phyloP scores from a whole-genome alignment of 2,329 filamentous ascomycete species.

The Lachnellula hyalina region DNA sequence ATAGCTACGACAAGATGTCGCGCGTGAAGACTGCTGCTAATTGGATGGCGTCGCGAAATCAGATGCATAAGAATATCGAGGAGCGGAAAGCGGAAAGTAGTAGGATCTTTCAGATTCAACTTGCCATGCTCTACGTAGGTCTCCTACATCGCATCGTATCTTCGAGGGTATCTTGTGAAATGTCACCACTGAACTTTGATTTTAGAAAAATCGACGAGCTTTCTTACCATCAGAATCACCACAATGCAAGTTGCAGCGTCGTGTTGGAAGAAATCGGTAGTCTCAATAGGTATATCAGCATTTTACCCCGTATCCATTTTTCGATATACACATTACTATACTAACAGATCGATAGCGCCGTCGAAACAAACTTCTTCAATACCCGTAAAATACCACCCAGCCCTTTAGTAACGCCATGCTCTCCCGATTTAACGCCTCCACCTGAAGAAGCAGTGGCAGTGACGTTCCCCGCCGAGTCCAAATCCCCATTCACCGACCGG shows the following conservation, averaged over 20 bases:
- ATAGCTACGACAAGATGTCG: constrained; percentile 17
- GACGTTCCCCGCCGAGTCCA: background rate
- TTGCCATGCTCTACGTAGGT: constrained; percentile 22
- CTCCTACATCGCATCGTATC: background rate
- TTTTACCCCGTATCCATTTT: constrained; percentile 7
- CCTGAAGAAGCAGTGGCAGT: background rate
- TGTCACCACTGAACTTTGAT: constrained; percentile 1
- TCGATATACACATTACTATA: background rate
- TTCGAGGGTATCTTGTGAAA: background rate
- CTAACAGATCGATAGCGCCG: background rate
- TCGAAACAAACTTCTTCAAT: background rate
- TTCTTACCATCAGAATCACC: constrained; percentile 21
- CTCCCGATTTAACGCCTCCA: background rate
- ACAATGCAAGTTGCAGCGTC: constrained; percentile 15
- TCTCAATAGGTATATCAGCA: constrained; percentile 4
- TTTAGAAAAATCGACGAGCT: constrained; percentile 21
- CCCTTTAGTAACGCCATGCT: background rate
- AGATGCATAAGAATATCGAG: constrained; percentile 17
- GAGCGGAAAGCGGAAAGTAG: constrained; percentile 17
- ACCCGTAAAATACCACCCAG: background rate
- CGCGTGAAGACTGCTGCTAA: constrained; percentile 16
- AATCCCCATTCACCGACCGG: background rate
- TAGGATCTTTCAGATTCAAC: constrained; percentile 21
- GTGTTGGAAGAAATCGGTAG: constrained; percentile 3
- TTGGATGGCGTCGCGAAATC: constrained; percentile 18